Evolutionary conservation across 1,139 yeast genomes (phyloP).

Genomic region (Martiniozyma asiatica): DNA sequence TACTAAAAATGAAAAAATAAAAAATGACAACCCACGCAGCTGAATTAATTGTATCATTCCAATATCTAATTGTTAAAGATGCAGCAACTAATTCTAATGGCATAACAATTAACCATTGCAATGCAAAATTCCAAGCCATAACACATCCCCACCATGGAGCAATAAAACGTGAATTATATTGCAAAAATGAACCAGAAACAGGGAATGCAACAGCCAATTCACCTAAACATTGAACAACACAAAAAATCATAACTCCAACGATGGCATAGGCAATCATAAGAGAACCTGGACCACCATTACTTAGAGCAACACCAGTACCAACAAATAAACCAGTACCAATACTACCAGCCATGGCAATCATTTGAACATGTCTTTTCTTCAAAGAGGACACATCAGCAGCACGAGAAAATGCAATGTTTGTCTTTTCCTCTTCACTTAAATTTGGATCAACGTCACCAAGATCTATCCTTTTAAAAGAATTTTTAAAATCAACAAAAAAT

Average conservation of each 20-base stretch:
- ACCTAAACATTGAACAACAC: conserved; percentile 39
- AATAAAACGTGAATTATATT: conserved; percentile 46
- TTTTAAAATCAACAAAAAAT: too few relatives aligned
- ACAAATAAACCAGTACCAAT: conserved; percentile 38
- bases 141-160: conserved; percentile 47
- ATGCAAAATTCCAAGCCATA: conserved; percentile 35
- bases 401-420: too few relatives aligned
- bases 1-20: conserved; percentile 26
- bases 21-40: conserved; percentile 36
- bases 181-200: conserved; percentile 56
- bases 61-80: conserved; percentile 37
- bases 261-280: conserved; percentile 31
- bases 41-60: conserved; percentile 32
- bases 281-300: conserved; percentile 39
- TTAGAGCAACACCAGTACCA: conserved; percentile 38
- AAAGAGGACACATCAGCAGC: too few relatives aligned
- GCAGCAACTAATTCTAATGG: conserved; percentile 43
- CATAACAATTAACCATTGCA: conserved; percentile 34
- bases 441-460: too few relatives aligned
- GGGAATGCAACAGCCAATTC: conserved; percentile 41
- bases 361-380: conserved; percentile 32
- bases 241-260: conserved; percentile 34
- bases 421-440: too few relatives aligned
- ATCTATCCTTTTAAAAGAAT: too few relatives aligned
- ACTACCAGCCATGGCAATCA: conserved; percentile 28